Conservation (phyloP, 768 basidiomycete species). For the Lyophyllum shimeji region DNA sequence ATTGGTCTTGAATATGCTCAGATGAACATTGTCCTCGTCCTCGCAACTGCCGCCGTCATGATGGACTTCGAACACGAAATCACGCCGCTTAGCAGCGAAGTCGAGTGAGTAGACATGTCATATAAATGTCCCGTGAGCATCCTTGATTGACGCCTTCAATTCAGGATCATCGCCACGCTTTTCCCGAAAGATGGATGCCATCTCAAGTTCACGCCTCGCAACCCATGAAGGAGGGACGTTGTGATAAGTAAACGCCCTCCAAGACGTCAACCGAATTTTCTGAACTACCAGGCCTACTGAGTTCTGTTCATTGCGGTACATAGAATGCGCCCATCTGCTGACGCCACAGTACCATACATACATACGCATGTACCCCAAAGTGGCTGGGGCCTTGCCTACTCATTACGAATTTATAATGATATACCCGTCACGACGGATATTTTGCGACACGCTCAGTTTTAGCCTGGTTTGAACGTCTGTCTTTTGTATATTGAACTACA, state of each 20-base stretch:
- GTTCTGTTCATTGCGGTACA: background rate
- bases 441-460: background rate
- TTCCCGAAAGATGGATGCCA: slow-evolving; percentile 94
- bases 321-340: background rate
- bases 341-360: background rate
- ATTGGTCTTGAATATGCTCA: slow-evolving; percentile 91
- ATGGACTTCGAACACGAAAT: slow-evolving; percentile 86
- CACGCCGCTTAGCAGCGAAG: slow-evolving; percentile 77
- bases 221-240: slow-evolving; percentile 1
- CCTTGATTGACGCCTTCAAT: background rate
- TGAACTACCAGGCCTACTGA: background rate
- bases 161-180: slow-evolving; percentile 89
- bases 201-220: slow-evolving; percentile 73
- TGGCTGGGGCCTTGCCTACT: background rate
- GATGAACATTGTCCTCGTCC: slow-evolving; percentile 84
- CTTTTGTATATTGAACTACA: background rate
- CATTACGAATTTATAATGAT: slow-evolving; percentile 3
- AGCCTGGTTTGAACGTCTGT: background rate
- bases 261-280: background rate
- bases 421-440: background rate
- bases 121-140: background rate
- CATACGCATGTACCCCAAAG: background rate
- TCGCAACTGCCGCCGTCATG: slow-evolving; percentile 78
- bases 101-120: slow-evolving; percentile 59
- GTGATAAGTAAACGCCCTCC: background rate